phyloP scores from a whole-genome alignment of 1,284 basidiomycete genomes.

The Marasmius sp. region DNA sequence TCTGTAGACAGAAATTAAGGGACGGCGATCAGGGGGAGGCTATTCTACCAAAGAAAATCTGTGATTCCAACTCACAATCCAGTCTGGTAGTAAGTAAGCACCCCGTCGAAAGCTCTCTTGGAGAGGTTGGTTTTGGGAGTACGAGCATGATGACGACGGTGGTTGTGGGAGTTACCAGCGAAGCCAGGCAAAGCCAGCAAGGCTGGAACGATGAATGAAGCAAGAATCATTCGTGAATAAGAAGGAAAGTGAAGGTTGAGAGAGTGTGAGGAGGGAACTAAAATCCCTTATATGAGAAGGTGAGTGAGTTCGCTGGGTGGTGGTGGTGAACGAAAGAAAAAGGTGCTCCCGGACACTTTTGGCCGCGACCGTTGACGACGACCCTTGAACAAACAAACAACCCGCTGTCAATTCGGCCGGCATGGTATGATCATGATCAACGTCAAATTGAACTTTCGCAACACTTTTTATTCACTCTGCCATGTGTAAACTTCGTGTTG shows the following conservation, averaged over 20 bases:
- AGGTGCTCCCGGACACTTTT: not conserved
- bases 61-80: not conserved
- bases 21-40: not conserved
- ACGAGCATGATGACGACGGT: not conserved
- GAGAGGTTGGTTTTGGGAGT: not conserved
- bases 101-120: not conserved
- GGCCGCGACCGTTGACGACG: not conserved
- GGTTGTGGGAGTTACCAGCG: not conserved
- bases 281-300: not conserved
- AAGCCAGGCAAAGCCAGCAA: not conserved
- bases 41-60: not conserved
- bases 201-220: not conserved
- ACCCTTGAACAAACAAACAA: not conserved
- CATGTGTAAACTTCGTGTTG: no score
- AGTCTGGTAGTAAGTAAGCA: not conserved
- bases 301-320: not conserved
- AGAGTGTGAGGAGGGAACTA: not conserved
- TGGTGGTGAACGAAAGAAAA: not conserved
- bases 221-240: not conserved
- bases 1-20: slow-evolving; percentile 20
- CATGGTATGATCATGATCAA: no score
- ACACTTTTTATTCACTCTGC: no score
- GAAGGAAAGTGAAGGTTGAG: not conserved
- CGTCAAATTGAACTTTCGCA: no score
- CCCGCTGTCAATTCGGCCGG: no score